phyloP scores from a whole-genome alignment of 805 yeast species.

The Schwanniomyces yamadae region DNA sequence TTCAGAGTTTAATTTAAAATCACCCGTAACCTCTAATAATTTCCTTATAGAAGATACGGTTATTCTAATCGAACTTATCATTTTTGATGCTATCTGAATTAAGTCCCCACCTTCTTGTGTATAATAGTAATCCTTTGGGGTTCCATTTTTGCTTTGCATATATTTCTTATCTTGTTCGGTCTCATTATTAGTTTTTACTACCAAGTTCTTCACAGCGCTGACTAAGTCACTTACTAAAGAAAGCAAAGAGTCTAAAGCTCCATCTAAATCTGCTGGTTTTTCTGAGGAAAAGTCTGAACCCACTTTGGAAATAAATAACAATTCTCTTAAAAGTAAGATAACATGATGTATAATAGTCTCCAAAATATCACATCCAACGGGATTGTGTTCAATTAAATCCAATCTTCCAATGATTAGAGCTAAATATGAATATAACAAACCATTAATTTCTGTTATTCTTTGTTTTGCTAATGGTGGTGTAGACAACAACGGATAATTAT shows the following conservation, averaged over 20 bases:
- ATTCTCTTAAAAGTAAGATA: conserved; percentile 60
- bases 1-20: conserved; percentile 56
- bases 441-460: conserved; percentile 64
- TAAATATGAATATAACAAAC: conserved; percentile 57
- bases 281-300: conserved; percentile 40
- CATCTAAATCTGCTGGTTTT: conserved; percentile 44
- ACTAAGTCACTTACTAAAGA: conserved; percentile 65
- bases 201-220: conserved; percentile 60
- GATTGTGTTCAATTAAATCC: conserved; percentile 73
- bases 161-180: conserved; percentile 30
- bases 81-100: conserved; percentile 57
- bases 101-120: conserved; percentile 68
- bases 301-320: conserved; percentile 57
- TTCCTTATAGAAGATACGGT: conserved; percentile 52
- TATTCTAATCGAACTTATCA: conserved; percentile 53
- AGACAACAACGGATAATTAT: conserved; percentile 44
- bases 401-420: conserved; percentile 72
- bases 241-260: conserved; percentile 55
- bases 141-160: not conserved
- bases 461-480: conserved; percentile 61
- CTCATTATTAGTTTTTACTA: conserved; percentile 52
- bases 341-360: conserved; percentile 70
- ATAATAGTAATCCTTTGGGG: conserved; percentile 44
- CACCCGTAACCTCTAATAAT: conserved; percentile 59
- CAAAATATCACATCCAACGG: conserved; percentile 63